Evolutionary conservation across 179 eudicot genomes (phyloP).

Genomic region (Beta corolliflora): DNA sequence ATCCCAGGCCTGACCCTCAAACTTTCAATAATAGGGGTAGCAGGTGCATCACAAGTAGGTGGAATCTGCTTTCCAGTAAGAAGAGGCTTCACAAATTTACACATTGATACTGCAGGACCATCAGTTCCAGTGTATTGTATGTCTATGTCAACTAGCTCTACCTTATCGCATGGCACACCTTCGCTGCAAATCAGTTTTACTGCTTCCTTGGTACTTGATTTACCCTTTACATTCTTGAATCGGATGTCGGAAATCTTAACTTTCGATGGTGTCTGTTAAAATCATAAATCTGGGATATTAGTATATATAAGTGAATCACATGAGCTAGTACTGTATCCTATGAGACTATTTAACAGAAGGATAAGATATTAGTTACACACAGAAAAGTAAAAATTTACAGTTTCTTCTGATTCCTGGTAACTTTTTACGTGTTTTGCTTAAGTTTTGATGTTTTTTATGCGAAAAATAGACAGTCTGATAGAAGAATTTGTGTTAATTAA

Average conservation of each 20-base stretch:
- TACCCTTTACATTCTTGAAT: constrained; percentile 37
- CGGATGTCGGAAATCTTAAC: constrained; percentile 32
- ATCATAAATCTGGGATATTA: background rate
- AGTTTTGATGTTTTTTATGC: no score
- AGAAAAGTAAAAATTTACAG: no score
- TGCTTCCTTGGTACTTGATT: constrained; percentile 28
- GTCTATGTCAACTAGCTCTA: constrained; percentile 35
- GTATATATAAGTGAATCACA: no score
- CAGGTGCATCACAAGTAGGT: constrained; percentile 25
- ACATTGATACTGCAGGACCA: constrained; percentile 33
- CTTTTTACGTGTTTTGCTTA: no score
- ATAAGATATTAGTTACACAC: no score
- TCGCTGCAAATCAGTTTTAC: constrained; percentile 39
- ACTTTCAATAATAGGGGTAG: constrained; percentile 18
- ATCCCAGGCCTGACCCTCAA: background rate
- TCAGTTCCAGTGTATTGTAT: constrained; percentile 24
- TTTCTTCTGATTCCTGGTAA: no score
- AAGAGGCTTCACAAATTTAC: constrained; percentile 36
- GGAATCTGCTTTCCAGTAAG: constrained; percentile 31
- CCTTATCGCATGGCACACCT: constrained; percentile 28
- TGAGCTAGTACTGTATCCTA: no score
- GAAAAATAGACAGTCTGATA: no score
- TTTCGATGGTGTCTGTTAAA: constrained; percentile 29
- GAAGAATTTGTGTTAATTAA: background rate
- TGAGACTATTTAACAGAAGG: no score